A percentile compares a stretch with the other conserved stretches of the same genome.
Conservation (phyloP, 148 eudicot genomes). For the Rhododendron williamsianum region DNA sequence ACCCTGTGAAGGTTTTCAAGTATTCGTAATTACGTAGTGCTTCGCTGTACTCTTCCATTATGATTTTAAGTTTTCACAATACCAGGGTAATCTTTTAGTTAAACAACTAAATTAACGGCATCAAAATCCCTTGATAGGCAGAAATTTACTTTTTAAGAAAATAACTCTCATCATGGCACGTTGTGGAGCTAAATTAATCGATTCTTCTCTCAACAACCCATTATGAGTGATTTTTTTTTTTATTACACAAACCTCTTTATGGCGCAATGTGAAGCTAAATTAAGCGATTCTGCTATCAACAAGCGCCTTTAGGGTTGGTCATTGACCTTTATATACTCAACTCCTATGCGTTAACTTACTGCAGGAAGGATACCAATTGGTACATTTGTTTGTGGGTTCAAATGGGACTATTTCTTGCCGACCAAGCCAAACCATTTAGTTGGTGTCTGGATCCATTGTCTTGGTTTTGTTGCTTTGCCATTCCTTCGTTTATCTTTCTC, state of each 20-base stretch:
- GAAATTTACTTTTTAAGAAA: background rate
- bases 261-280: background rate
- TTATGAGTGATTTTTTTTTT: background rate
- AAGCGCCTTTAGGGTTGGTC: conserved; percentile 8
- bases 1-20: background rate
- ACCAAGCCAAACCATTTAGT: conserved; percentile 3
- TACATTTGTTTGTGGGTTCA: conserved; percentile 2
- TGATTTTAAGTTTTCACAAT: background rate
- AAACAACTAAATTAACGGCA: background rate
- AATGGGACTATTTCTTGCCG: background rate
- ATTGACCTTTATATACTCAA: conserved; percentile 6
- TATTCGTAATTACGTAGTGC: background rate
- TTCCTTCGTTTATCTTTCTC: conserved; percentile 11
- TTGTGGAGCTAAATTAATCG: background rate
- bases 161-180: background rate
- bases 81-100: background rate
- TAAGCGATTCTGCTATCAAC: background rate
- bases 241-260: background rate
- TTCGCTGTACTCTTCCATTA: background rate
- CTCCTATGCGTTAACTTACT: conserved; percentile 11
- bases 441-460: conserved; percentile 9
- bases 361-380: conserved; percentile 9
- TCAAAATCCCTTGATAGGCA: background rate
- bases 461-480: conserved; percentile 7
- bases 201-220: background rate